Percentiles rank a stretch among this genome's conserved stretches.
Evolutionary conservation across 2,329 filamentous ascomycete genomes (phyloP).

Genomic region (Calonectria hongkongensis): DNA sequence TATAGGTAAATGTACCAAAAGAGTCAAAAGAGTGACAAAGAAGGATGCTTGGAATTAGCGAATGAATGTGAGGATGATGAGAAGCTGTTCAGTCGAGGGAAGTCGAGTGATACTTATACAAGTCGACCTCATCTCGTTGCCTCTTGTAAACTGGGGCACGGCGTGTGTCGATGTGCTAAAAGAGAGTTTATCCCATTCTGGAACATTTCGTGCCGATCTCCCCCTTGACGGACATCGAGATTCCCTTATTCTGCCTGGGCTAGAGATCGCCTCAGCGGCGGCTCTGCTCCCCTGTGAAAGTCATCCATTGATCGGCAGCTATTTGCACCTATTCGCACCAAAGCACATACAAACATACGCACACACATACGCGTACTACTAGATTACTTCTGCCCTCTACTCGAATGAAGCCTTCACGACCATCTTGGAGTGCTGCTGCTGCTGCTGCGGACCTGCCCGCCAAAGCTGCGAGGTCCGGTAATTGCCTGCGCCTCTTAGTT

Average conservation of each 20-base stretch:
- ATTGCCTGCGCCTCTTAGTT: constrained; percentile 23
- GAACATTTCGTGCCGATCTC: constrained; percentile 5
- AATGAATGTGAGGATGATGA: constrained; percentile 15
- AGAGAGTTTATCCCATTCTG: constrained; percentile 12
- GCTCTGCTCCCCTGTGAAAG: constrained; percentile 8
- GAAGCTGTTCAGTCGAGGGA: not conserved
- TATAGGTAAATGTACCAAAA: constrained; percentile 10
- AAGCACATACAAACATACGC: not conserved
- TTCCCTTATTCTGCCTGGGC: constrained; percentile 20
- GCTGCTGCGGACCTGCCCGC: not conserved
- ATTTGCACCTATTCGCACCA: not conserved
- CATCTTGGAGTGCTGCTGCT: not conserved
- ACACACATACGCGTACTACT: not conserved
- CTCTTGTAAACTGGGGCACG: not conserved
- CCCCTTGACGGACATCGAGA: not conserved
- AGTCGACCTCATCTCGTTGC: constrained; percentile 10
- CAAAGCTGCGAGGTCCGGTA: constrained; percentile 10
- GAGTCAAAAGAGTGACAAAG: not conserved
- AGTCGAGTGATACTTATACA: constrained; percentile 18
- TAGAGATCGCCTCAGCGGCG: constrained; percentile 7
- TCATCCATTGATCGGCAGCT: constrained; percentile 10
- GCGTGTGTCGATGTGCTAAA: constrained; percentile 1
- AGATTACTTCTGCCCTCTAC: too few species aligned
- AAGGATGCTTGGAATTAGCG: constrained; percentile 4
- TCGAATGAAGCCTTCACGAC: not conserved